Base-by-base conservation (phyloP, 805 yeast species). In the Myxozyma udenii region DNA sequence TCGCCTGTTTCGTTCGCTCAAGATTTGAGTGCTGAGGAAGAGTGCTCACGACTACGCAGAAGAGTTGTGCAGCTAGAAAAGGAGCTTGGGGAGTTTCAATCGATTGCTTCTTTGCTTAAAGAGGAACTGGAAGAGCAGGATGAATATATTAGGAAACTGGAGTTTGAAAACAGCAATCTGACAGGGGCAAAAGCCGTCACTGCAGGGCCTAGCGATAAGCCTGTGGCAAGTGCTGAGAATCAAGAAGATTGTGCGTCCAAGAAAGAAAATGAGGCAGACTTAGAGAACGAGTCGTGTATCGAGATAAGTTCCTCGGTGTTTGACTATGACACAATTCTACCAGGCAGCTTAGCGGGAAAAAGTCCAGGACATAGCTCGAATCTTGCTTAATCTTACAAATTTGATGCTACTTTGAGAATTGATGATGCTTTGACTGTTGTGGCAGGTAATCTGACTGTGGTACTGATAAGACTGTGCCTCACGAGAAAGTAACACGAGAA, bases 111-210 rank as follows among this genome's bases (percentile, higher is more conserved):
- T 24, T n/a, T 35, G 25, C 30, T 52, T 21, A 30, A 45, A 12
- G 53, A 48, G 30, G 25, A 32, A 14, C 35, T 52, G 12, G 42
- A 26, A 22, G 57, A 52, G 28, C 57, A 52, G 40, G 57, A 52
- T 28, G 57, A 52, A 16, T 48, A 44, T 28, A 48, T 52, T 14
- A 45, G 57, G 6, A 46, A 48, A 7, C 36, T 52, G 53, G 57
- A 52, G 25, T 44, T 48, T 26, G 53, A 44, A 1, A 40, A 38
- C 19, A n/a, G n/a, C n/a, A n/a, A n/a, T n/a, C n/a, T n/a, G n/a
- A n/a, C n/a, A n/a, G n/a, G n/a, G n/a, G n/a, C n/a, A n/a, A n/a
- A n/a, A n/a, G n/a, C n/a, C n/a, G 26, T 36, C 6, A 28, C 16
- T 16, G 38, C 18, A 26, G 42, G 44, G 38, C 35, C 44, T 22